phyloP scores from a whole-genome alignment of 208 protist genomes.

The Crithidia sp. region DNA sequence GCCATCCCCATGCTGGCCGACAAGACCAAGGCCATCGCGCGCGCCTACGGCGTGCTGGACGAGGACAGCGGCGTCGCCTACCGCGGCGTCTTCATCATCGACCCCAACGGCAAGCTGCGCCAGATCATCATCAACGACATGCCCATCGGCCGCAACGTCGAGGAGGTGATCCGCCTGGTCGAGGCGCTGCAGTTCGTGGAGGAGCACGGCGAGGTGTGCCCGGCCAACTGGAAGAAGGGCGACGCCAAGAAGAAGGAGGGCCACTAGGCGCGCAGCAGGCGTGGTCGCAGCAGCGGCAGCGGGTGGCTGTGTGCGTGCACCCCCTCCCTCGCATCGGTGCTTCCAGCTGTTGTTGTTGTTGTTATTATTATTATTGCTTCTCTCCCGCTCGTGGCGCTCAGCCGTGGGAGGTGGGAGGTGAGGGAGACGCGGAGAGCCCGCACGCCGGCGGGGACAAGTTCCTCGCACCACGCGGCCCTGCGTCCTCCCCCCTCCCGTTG shows the following conservation, averaged over 20 bases:
- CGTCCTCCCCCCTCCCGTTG: too few species aligned
- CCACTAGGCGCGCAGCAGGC: too few species aligned
- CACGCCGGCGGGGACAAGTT: too few species aligned
- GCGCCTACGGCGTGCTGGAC: conserved; percentile 93
- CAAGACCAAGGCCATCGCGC: conserved; percentile 92
- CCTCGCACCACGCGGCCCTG: too few species aligned
- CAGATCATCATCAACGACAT: conserved; percentile 94
- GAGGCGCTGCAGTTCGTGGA: conserved; percentile 96
- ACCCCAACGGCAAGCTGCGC: conserved; percentile 71
- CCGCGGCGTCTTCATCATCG: conserved; percentile 97
- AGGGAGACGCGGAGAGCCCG: too few species aligned
- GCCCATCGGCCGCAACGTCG: conserved; percentile 94
- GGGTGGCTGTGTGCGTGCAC: too few species aligned
- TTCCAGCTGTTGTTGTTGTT: too few species aligned
- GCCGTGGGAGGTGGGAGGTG: too few species aligned
- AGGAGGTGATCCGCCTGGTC: conserved; percentile 96
- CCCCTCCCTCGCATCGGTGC: too few species aligned
- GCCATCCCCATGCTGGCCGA: conserved; percentile 97
- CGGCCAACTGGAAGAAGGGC: conserved; percentile 94
- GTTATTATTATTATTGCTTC: too few species aligned
- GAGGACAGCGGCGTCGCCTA: conserved; percentile 89
- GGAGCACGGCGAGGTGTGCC: conserved; percentile 95
- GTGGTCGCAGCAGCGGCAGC: too few species aligned
- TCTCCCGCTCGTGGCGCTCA: too few species aligned
- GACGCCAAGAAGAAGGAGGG: conserved; percentile 94